Percentiles rank a stretch among this genome's conserved stretches.
phyloP scores from a whole-genome alignment of 345 rosid species.

The Reutealis trisperma region DNA sequence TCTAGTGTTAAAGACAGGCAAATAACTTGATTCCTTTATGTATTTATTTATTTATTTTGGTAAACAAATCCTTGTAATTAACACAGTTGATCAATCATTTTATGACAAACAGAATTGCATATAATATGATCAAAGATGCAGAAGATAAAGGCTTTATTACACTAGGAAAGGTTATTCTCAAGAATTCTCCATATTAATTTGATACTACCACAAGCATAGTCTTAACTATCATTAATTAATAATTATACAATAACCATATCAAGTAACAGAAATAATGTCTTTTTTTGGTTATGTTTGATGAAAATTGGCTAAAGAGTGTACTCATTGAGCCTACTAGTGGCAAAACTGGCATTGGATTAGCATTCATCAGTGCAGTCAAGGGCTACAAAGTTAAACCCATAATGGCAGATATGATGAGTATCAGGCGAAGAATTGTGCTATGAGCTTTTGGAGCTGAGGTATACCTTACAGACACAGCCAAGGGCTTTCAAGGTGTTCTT shows the following conservation, averaged over 20 bases:
- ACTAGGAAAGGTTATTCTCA: constrained; percentile 61
- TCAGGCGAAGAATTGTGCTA: constrained; percentile 78
- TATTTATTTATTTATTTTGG: constrained; percentile 2
- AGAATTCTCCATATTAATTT: no score
- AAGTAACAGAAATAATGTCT: no score
- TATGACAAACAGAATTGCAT: constrained; percentile 56
- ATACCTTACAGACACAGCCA: constrained; percentile 66
- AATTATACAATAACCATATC: no score
- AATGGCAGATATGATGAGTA: constrained; percentile 84
- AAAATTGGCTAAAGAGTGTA: constrained; percentile 46
- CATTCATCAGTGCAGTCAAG: constrained; percentile 73
- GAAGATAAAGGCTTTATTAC: constrained; percentile 66
- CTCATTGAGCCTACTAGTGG: constrained; percentile 78
- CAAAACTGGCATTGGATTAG: constrained; percentile 71
- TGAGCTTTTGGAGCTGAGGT: constrained; percentile 77
- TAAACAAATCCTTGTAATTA: constrained; percentile 5
- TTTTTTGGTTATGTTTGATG: neutral
- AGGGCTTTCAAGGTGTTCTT: constrained; percentile 68
- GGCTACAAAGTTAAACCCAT: constrained; percentile 57
- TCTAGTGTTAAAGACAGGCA: constrained; percentile 94
- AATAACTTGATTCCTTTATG: neutral
- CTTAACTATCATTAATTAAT: no score
- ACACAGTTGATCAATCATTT: neutral
- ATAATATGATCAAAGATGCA: constrained; percentile 77
- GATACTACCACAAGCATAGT: no score